Conservation (phyloP, 495 filamentous ascomycete species). For the Penicillium verhagenii region DNA sequence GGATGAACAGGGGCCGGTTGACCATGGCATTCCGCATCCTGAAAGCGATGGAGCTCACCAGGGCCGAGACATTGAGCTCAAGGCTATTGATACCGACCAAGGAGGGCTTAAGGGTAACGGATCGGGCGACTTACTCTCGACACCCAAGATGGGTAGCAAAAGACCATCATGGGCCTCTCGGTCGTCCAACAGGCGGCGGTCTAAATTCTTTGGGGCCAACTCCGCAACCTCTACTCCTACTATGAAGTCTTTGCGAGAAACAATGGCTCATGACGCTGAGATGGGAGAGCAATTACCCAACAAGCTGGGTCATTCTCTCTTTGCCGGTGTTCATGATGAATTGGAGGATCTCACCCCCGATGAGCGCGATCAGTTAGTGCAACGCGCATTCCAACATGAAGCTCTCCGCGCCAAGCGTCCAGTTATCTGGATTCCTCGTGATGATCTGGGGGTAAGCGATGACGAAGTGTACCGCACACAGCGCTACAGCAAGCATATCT, state of each 20-base stretch:
- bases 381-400: conserved; percentile 86
- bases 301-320: conserved; percentile 72
- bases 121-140: conserved; percentile 14
- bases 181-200: conserved; percentile 40
- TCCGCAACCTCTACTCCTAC: conserved; percentile 32
- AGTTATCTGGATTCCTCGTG: conserved; percentile 90
- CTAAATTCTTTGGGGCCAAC: conserved; percentile 39
- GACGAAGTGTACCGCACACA: conserved; percentile 83
- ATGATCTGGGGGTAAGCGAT: conserved; percentile 86
- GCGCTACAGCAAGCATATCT: conserved; percentile 76
- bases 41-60: conserved; percentile 35
- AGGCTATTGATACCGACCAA: conserved; percentile 44
- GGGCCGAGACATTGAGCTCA: conserved; percentile 59
- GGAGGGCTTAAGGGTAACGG: conserved; percentile 17
- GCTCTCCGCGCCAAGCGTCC: conserved; percentile 83
- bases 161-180: conserved; percentile 43
- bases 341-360: conserved; percentile 92
- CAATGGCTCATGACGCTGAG: conserved; percentile 57
- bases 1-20: conserved; percentile 34
- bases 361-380: conserved; percentile 82
- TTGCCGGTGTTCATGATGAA: conserved; percentile 82
- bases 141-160: conserved; percentile 21
- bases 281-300: conserved; percentile 55
- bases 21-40: conserved; percentile 46
- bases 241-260: conserved; percentile 35